Evolutionary conservation across 345 rosid genomes (phyloP).

Genomic region (Linum lewisii): DNA sequence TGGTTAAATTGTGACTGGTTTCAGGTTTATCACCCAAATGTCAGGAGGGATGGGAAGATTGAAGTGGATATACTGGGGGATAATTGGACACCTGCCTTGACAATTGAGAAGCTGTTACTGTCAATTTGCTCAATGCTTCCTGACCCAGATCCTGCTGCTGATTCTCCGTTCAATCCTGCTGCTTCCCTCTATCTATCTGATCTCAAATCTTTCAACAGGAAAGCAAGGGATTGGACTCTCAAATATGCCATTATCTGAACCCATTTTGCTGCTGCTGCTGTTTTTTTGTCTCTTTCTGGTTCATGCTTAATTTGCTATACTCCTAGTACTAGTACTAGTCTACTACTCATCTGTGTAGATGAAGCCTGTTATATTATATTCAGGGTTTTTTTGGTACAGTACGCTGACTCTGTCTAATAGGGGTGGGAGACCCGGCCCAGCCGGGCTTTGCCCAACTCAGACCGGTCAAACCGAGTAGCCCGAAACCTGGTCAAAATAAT

Average conservation of each 20-base stretch:
- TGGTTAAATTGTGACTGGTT: too few relatives aligned
- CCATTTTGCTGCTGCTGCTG: background rate
- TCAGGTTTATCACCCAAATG: constrained; percentile 13
- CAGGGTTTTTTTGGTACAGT: too few relatives aligned
- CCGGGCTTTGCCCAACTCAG: too few relatives aligned
- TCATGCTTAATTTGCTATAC: too few relatives aligned
- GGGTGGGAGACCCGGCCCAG: too few relatives aligned
- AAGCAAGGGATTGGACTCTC: constrained; percentile 11
- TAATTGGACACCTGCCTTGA: constrained; percentile 3
- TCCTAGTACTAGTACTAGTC: too few relatives aligned
- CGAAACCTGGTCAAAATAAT: too few relatives aligned
- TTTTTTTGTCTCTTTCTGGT: too few relatives aligned
- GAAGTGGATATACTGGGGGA: constrained; percentile 6
- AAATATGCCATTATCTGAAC: constrained; percentile 8
- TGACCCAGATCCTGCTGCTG: constrained; percentile 1
- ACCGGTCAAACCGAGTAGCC: too few relatives aligned
- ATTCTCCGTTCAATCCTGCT: background rate
- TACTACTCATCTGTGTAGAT: too few relatives aligned
- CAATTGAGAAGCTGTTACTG: constrained; percentile 9
- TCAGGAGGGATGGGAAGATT: constrained; percentile 8
- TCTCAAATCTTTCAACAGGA: constrained; percentile 4
- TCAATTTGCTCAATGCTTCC: constrained; percentile 12
- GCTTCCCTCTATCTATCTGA: background rate
- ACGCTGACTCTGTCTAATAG: too few relatives aligned
- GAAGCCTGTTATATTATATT: too few relatives aligned